Evolutionary conservation across 176 grass and related monocot genomes (phyloP).

Genomic region (Otatea glauca): DNA sequence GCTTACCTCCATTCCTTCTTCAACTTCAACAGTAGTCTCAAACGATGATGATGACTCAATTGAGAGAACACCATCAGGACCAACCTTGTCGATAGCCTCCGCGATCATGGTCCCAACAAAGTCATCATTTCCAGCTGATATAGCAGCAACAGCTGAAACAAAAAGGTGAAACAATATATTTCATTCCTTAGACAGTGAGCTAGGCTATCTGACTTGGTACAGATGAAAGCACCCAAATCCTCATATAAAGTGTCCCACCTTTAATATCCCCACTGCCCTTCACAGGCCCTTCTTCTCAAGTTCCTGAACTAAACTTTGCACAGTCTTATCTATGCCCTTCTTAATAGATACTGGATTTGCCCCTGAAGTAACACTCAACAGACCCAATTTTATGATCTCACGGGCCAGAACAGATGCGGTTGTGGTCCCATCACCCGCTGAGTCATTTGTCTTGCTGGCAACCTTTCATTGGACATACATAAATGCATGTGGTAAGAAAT

Average conservation of each 20-base stretch:
- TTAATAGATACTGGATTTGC: conserved; percentile 92
- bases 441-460: conserved; percentile 97
- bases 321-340: conserved; percentile 93
- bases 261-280: conserved; percentile 85
- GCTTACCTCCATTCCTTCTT: conserved; percentile 96
- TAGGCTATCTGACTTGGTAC: neutral
- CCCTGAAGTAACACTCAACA: conserved; percentile 83
- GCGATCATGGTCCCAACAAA: conserved; percentile 83
- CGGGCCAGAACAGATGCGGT: conserved; percentile 87
- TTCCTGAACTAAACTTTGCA: conserved; percentile 67
- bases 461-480: conserved; percentile 52
- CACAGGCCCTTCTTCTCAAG: conserved; percentile 85
- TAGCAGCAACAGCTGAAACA: conserved; percentile 70
- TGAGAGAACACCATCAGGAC: conserved; percentile 89
- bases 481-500: neutral
- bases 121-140: conserved; percentile 95
- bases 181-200: neutral
- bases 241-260: conserved; percentile 42
- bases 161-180: neutral
- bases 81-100: conserved; percentile 91
- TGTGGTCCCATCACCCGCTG: conserved; percentile 84
- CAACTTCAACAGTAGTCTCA: conserved; percentile 90
- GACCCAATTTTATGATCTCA: conserved; percentile 85
- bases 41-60: conserved; percentile 93
- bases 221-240: neutral